Base-by-base conservation (phyloP, 148 eudicot species). In the Beta vulgaris region DNA sequence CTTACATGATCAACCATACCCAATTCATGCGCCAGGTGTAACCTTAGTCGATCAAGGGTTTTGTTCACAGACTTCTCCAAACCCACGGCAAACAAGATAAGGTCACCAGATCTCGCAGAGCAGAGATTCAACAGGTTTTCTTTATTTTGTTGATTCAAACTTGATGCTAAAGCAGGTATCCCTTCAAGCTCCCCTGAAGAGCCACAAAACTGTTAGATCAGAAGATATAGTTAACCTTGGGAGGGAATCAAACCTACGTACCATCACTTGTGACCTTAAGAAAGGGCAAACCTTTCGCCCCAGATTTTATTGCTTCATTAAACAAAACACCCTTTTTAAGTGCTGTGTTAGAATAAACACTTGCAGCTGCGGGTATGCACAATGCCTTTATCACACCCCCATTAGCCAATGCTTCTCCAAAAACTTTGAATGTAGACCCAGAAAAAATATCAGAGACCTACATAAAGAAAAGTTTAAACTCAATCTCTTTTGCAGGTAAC, bases 261-360 rank as follows among this genome's bases (percentile, higher is more conserved):
- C 98, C 96, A 77, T 95, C 86, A 75, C 75, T 75, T 78, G 85
- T 82, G 74, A 95, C 91, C 86, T 90, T 95, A 57, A 95, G 84
- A 84, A 87, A 95, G 81, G 98, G 98, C 77, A 95, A 87, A 68
- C 97, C 97, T 87, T 90, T 92, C 14, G 98, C 98, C 67, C 98
- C 98, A 73, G 96, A 89, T 86, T 85, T 90, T 25, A 95, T 76
- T 73, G 96, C 96, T 89, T 92, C 92, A 49, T 76, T 85, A 77
- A 87, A 89, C 43, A 95, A 86, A 59, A 88, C 96, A 71, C 98
- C 98, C 81, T 92, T 95, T 78, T 95, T 95, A 62, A 95, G 85
- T 73, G 97, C 83, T 49, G 93, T 84, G 70, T 95, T 95, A 67
- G 98, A 95, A 86, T 90, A 92, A 25, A 67, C 77, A 72, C 84